Evolutionary conservation across 1,284 basidiomycete genomes (phyloP).

Genomic region (Moesziomyces aphidis): DNA sequence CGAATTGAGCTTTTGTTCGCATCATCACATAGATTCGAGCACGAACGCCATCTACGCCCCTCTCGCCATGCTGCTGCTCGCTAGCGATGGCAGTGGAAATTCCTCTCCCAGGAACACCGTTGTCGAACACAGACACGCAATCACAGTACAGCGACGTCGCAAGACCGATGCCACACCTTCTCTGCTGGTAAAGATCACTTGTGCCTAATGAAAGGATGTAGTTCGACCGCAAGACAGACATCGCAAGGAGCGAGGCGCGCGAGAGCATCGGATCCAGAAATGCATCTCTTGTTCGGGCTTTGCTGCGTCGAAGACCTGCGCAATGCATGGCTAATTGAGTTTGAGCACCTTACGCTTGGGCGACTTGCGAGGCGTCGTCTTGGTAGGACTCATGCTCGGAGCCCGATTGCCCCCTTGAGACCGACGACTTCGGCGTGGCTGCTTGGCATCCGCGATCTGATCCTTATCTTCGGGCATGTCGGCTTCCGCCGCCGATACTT

Average conservation of each 20-base stretch:
- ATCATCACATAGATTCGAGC: neutral
- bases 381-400: constrained; percentile 19
- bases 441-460: constrained; percentile 12
- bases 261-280: neutral
- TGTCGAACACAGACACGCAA: neutral
- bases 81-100: neutral
- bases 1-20: neutral
- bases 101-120: neutral
- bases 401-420: constrained; percentile 16
- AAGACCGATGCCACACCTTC: neutral
- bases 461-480: constrained; percentile 8
- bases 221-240: neutral
- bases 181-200: neutral
- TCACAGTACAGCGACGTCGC: neutral
- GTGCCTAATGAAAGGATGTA: neutral
- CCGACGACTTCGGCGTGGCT: constrained; percentile 33
- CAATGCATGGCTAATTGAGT: constrained; percentile 18
- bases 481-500: constrained; percentile 1
- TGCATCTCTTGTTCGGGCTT: neutral
- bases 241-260: neutral
- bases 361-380: constrained; percentile 28
- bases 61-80: neutral
- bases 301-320: neutral
- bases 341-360: constrained; percentile 34
- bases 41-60: neutral